Evolutionary conservation across 805 yeast genomes (phyloP).

Genomic region (Suhomyces sp.): DNA sequence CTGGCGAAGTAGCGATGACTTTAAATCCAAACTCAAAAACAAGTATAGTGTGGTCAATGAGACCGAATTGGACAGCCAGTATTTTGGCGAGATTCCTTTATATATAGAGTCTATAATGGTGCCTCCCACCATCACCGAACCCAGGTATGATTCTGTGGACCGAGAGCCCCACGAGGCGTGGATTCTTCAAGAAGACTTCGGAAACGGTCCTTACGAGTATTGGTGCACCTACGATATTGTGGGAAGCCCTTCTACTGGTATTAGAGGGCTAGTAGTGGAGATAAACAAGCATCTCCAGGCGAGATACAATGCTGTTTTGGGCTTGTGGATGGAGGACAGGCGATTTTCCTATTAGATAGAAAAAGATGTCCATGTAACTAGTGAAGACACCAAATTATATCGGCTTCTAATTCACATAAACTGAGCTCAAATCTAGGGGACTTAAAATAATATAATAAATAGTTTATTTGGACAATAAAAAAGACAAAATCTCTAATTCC

Average conservation of each 20-base stretch:
- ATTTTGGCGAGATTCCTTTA: slow-evolving; percentile 12
- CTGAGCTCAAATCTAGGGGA: neutral
- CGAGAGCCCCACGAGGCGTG: slow-evolving; percentile 30
- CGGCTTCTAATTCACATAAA: neutral
- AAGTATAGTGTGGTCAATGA: slow-evolving; percentile 11
- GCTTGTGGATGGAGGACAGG: slow-evolving; percentile 21
- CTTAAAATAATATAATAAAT: too few species aligned
- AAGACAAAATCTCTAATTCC: neutral
- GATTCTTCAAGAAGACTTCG: slow-evolving; percentile 15
- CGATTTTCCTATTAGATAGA: neutral
- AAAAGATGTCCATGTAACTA: too few species aligned
- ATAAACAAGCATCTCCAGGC: slow-evolving; percentile 11
- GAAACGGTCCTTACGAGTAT: slow-evolving; percentile 18
- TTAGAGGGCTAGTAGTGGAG: slow-evolving; percentile 18
- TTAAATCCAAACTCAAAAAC: slow-evolving; percentile 10
- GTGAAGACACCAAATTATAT: neutral
- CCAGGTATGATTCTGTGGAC: slow-evolving; percentile 12
- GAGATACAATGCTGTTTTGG: slow-evolving; percentile 17
- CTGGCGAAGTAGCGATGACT: slow-evolving; percentile 17
- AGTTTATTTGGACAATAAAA: too few species aligned
- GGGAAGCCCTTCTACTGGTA: slow-evolving; percentile 19
- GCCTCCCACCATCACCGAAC: slow-evolving; percentile 21
- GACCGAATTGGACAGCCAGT: neutral
- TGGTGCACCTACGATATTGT: slow-evolving; percentile 36
- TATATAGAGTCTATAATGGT: slow-evolving; percentile 19